phyloP scores from a whole-genome alignment of 345 rosid species.

The Brassica napus region DNA sequence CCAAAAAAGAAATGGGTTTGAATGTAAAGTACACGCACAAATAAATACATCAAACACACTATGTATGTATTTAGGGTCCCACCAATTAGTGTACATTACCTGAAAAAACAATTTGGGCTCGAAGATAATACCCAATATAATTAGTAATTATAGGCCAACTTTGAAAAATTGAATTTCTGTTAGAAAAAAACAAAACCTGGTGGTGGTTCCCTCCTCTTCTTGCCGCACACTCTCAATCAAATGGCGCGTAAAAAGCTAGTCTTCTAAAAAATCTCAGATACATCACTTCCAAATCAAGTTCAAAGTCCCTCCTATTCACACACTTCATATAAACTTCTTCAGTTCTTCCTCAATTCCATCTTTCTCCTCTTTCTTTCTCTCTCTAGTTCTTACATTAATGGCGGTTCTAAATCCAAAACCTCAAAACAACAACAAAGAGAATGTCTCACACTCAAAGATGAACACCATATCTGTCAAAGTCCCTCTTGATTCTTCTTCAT shows the following conservation, averaged over 20 bases:
- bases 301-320: conserved; percentile 16
- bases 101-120: not conserved
- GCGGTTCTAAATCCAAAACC: conserved; percentile 1
- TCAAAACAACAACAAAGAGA: conserved; percentile 35
- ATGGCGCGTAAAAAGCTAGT: not conserved
- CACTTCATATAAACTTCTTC: conserved; percentile 31
- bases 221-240: not conserved
- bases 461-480: not conserved
- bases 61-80: too few species aligned
- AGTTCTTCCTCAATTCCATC: conserved; percentile 10
- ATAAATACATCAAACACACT: too few species aligned
- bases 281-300: conserved; percentile 17
- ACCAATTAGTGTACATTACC: not conserved
- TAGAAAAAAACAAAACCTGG: too few species aligned
- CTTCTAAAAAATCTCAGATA: conserved; percentile 19
- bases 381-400: conserved; percentile 26
- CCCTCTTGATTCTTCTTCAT: conserved; percentile 18
- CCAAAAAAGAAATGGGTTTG: too few species aligned
- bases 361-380: not conserved
- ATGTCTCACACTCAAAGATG: conserved; percentile 8
- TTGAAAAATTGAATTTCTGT: not conserved
- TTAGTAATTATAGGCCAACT: not conserved
- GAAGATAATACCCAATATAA: not conserved
- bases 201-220: too few species aligned
- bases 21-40: too few species aligned